Evolutionary conservation across 106 monocot species (phyloP).

Genomic region (Narthecium ossifragum): DNA sequence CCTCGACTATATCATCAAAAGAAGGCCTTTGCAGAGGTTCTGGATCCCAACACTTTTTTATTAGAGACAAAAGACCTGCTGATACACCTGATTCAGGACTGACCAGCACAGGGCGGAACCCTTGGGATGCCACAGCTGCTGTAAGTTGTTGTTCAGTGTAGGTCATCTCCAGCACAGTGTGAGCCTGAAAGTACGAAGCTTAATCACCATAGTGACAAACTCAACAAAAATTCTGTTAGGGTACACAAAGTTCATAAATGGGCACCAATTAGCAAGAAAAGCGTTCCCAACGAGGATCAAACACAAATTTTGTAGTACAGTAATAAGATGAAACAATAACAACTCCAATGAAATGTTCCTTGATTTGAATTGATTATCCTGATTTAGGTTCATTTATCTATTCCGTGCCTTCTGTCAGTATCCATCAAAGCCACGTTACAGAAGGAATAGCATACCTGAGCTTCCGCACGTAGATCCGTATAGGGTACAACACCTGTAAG

Average conservation of each 20-base stretch:
- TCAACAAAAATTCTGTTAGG: no score
- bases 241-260: no score
- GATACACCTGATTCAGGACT: conserved; percentile 33
- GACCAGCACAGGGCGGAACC: conserved; percentile 67
- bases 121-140: conserved; percentile 71
- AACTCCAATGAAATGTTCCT: no score
- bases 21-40: conserved; percentile 62
- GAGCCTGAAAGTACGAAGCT: conserved; percentile 37
- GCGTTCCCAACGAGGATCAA: no score
- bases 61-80: conserved; percentile 48
- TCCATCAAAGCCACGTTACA: not conserved
- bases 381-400: no score
- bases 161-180: conserved; percentile 99
- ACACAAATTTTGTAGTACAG: no score
- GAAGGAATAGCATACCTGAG: conserved; percentile 80
- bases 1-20: conserved; percentile 55
- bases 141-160: conserved; percentile 95
- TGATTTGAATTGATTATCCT: no score
- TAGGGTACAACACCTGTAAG: conserved; percentile 98
- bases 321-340: not conserved
- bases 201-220: no score
- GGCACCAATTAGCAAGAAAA: no score
- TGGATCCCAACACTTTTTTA: conserved; percentile 73
- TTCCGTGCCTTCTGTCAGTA: not conserved
- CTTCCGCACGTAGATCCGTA: conserved; percentile 89